Conservation (phyloP, 1,139 yeast genomes). For the Spencermartinsiella ligniputridi region DNA sequence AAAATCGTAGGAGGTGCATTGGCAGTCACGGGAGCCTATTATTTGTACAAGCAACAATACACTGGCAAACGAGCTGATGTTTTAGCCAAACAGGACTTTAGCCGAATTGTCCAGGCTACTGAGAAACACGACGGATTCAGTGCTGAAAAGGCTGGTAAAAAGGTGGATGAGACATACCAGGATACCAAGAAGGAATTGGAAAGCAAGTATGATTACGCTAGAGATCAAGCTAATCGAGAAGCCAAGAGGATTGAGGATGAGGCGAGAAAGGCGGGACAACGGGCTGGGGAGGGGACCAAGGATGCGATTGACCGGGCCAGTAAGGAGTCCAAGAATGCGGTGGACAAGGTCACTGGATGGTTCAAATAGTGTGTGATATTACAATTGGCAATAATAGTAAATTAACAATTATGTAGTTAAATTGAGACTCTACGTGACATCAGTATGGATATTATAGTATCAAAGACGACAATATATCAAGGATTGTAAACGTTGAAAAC, state of each 20-base stretch:
- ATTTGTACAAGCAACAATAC: conserved; percentile 34
- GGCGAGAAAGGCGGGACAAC: not conserved
- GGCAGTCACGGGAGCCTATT: conserved; percentile 40
- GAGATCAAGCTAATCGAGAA: conserved; percentile 8
- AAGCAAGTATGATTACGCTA: conserved; percentile 9
- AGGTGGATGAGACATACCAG: conserved; percentile 24
- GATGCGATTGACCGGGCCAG: conserved; percentile 11
- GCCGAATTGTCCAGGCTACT: conserved; percentile 14
- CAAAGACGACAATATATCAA: no score
- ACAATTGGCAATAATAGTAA: no score
- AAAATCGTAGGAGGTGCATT: conserved; percentile 25
- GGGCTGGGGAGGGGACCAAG: not conserved
- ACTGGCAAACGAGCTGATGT: conserved; percentile 28
- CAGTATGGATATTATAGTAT: no score
- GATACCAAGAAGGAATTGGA: conserved; percentile 5
- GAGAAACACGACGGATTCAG: conserved; percentile 13
- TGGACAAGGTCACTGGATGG: conserved; percentile 12
- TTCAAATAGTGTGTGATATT: conserved; percentile 5
- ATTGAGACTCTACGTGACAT: no score
- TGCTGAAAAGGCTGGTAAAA: conserved; percentile 29
- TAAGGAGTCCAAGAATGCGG: conserved; percentile 11
- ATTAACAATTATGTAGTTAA: no score
- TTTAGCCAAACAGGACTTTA: conserved; percentile 25
- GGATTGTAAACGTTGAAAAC: no score
- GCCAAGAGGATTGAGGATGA: conserved; percentile 13